Evolutionary conservation across 1,284 basidiomycete genomes (phyloP), one percentile per base, ranked within the genome.

Genomic region (Irpex rosettiformis): DNA sequence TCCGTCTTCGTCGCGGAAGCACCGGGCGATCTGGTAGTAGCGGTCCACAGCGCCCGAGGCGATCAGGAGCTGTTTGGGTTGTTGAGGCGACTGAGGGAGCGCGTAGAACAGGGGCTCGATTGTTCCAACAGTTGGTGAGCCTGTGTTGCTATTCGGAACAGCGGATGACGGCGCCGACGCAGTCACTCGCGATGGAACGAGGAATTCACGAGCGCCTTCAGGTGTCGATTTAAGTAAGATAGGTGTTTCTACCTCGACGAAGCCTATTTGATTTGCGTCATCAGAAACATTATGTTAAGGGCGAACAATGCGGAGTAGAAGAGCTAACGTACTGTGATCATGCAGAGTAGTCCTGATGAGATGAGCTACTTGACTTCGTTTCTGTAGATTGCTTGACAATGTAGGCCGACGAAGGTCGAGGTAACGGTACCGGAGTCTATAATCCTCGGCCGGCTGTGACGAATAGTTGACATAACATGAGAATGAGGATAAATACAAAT

Each of bases 1-100:
- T 1, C 94, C 93, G 69, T 94, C 94, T 72, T 98, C 96, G 72
- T 98, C 95, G 43, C 96, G 84, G 80, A 98, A 98, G 74, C 95
- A 98, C 64, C 86, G 85, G 13, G 96, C 96, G 58, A 98, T 81
- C 73, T 98, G 95, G 74, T 88, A 98, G 74, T 98, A 98, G 63
- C 82, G 85, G 69, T 94, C 91, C 4, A 96, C 82, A 1, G 84
- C 88, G n/a, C 94, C 96, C 3, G 94, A 96, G 58, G 89, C 90
- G 52, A 98, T 90, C 57, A 98, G 81, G 3, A 98, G 81, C 72
- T 98, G 95, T 73, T 98, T 98, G 1, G 94, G 93, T 74, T 97
- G 95, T 71, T 98, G 96, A 1, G 95, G 96, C 0, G 94, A 96
- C 75, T 98, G 95, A 11, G 93, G 89, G 47, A 98, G 82, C 0